phyloP scores from a whole-genome alignment of 2,329 filamentous ascomycete species.

The Xylaria arbuscula region DNA sequence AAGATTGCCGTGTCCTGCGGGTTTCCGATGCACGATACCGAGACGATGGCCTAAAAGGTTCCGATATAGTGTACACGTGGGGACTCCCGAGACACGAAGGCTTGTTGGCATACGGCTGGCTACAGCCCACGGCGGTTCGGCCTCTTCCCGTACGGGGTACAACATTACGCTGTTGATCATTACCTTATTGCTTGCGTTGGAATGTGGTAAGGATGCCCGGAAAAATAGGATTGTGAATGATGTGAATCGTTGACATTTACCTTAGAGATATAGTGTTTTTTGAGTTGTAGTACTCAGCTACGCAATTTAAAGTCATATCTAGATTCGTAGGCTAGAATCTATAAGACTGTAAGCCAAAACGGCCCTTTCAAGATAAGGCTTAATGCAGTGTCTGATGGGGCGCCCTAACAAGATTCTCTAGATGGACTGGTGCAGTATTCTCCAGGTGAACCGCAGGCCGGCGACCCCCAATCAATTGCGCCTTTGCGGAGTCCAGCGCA shows the following conservation, averaged over 20 bases:
- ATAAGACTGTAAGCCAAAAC: slow-evolving; percentile 30
- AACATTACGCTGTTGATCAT: background rate
- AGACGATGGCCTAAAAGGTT: slow-evolving; percentile 10
- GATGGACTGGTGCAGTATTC: background rate
- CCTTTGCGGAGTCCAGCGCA: slow-evolving; percentile 37
- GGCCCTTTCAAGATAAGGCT: slow-evolving; percentile 26
- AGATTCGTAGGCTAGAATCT: background rate
- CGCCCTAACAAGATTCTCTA: background rate
- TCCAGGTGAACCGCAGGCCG: slow-evolving; percentile 29
- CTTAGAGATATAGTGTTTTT: background rate
- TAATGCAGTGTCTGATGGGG: slow-evolving; percentile 17
- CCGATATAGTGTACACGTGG: slow-evolving; percentile 38
- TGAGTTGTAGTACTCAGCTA: background rate
- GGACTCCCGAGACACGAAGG: slow-evolving; percentile 35
- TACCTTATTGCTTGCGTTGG: slow-evolving; percentile 2
- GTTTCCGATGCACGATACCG: slow-evolving; percentile 23
- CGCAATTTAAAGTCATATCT: background rate
- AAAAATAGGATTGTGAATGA: background rate
- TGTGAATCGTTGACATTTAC: background rate
- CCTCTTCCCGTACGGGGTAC: background rate
- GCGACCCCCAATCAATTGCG: slow-evolving; percentile 32
- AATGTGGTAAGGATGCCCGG: background rate
- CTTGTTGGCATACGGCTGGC: slow-evolving; percentile 25
- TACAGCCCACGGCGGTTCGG: slow-evolving; percentile 5
- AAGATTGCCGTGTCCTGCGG: slow-evolving; percentile 24